Percentiles rank a stretch among this genome's conserved stretches.
Evolutionary conservation across 371 early-diverging fungal species (phyloP).

Genomic region (Racocetra persica): DNA sequence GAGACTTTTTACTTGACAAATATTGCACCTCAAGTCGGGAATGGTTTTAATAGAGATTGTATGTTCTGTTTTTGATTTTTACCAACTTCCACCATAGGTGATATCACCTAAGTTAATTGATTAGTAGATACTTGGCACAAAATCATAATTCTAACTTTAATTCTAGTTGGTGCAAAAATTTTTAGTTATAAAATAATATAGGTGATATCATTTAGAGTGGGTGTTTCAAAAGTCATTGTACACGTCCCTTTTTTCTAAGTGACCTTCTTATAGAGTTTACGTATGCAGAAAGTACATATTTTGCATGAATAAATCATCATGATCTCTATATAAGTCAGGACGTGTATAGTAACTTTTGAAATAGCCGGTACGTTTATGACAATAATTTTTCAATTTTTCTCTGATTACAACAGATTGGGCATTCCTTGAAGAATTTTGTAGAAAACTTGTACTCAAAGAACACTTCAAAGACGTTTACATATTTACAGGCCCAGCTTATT

Average conservation of each 20-base stretch:
- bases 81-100: too few relatives aligned
- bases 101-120: neutral
- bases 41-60: slow-evolving; percentile 84
- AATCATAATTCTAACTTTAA: too few relatives aligned
- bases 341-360: neutral
- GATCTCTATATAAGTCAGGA: neutral
- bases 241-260: too few relatives aligned
- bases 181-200: too few relatives aligned
- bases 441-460: slow-evolving; percentile 60
- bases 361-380: slow-evolving; percentile 3
- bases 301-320: neutral
- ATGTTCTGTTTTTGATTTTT: slow-evolving; percentile 45
- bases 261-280: too few relatives aligned
- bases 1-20: slow-evolving; percentile 83
- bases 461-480: slow-evolving; percentile 78
- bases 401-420: slow-evolving; percentile 71
- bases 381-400: neutral
- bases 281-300: too few relatives aligned
- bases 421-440: slow-evolving; percentile 77
- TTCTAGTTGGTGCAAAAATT: too few relatives aligned
- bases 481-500: slow-evolving; percentile 81
- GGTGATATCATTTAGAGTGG: too few relatives aligned
- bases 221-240: too few relatives aligned
- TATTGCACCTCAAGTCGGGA: slow-evolving; percentile 84
- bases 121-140: neutral